Evolutionary conservation across 805 yeast species (phyloP).

Genomic region (Teunomyces aglyptinius): DNA sequence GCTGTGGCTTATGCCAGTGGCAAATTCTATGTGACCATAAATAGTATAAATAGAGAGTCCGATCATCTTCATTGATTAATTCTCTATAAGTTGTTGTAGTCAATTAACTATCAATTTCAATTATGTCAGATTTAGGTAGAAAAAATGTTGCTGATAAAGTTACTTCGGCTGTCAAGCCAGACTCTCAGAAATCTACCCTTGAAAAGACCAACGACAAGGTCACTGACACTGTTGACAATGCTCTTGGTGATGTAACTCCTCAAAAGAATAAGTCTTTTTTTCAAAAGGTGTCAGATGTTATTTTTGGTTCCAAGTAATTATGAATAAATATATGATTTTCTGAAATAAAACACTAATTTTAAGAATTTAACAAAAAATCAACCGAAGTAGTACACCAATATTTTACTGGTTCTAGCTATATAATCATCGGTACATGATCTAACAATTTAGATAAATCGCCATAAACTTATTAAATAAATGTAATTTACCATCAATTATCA

Average conservation of each 20-base stretch:
- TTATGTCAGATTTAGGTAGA: slow-evolving; percentile 45
- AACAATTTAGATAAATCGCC: too few relatives aligned
- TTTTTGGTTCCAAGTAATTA: slow-evolving; percentile 38
- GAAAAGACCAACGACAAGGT: slow-evolving; percentile 39
- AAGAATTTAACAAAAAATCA: too few relatives aligned
- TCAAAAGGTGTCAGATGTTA: slow-evolving; percentile 45
- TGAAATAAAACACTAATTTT: too few relatives aligned
- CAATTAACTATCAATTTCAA: slow-evolving; percentile 6
- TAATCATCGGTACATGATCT: too few relatives aligned
- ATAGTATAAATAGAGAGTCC: background rate
- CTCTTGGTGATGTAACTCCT: slow-evolving; percentile 35
- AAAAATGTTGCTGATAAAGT: slow-evolving; percentile 41
- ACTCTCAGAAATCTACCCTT: slow-evolving; percentile 37
- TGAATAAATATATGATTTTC: background rate
- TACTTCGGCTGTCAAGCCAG: slow-evolving; percentile 38
- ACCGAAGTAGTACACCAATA: too few relatives aligned
- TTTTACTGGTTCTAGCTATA: too few relatives aligned
- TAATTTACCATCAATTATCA: too few relatives aligned
- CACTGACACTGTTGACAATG: slow-evolving; percentile 35
- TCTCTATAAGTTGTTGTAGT: background rate
- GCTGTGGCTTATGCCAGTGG: background rate
- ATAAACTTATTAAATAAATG: too few relatives aligned
- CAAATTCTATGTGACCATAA: background rate
- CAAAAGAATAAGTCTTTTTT: slow-evolving; percentile 37
- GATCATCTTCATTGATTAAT: too few relatives aligned